phyloP scores from a whole-genome alignment of 139 green algal species.

The Tetradesmus obliquus region DNA sequence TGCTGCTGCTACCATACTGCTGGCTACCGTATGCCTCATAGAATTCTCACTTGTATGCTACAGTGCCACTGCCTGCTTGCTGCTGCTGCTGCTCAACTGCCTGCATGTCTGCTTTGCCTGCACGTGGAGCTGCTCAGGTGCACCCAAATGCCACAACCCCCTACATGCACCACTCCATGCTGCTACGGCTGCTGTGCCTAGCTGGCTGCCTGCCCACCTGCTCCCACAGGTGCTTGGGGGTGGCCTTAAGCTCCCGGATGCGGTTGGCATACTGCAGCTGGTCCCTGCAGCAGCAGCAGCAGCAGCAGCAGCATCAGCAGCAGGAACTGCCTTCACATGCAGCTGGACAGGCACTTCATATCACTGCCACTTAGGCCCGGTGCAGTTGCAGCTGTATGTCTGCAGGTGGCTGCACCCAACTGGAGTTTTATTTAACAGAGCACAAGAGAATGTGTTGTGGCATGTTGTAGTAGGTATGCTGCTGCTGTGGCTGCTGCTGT shows the following conservation, averaged over 20 bases:
- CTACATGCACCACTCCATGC: neutral
- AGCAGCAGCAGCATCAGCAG: neutral
- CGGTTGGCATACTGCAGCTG: neutral
- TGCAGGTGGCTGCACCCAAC: too few relatives aligned
- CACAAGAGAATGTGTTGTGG: neutral
- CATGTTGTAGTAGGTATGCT: too few relatives aligned
- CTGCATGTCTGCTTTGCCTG: too few relatives aligned
- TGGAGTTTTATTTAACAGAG: neutral
- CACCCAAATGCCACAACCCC: too few relatives aligned
- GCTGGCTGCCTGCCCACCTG: neutral
- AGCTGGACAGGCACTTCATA: neutral
- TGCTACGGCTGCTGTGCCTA: slow-evolving; percentile 10
- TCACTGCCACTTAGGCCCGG: neutral
- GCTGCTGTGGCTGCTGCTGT: neutral
- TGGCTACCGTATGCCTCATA: neutral
- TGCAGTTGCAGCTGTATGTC: neutral
- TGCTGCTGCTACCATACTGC: neutral
- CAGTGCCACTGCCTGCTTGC: neutral
- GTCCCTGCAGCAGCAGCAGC: neutral
- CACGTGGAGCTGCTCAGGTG: too few relatives aligned
- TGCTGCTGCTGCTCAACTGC: neutral
- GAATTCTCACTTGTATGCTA: neutral
- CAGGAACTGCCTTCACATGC: neutral
- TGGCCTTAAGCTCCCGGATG: neutral
- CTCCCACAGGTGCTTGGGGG: slow-evolving; percentile 25